phyloP scores from a whole-genome alignment of 495 filamentous ascomycete genomes.

The Pyrenula massariospora region DNA sequence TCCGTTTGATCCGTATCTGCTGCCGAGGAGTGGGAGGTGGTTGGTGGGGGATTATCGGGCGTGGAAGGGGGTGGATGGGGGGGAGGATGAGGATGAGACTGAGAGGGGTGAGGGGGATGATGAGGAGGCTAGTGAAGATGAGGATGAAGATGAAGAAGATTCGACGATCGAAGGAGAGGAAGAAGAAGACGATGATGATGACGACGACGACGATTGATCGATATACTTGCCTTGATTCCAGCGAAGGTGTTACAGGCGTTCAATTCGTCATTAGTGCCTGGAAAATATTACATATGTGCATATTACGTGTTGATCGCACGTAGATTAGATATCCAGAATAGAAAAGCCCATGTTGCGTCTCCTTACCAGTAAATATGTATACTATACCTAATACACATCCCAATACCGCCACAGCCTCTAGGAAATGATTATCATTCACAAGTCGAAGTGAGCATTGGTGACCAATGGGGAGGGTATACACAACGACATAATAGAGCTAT shows the following conservation, averaged over 20 bases:
- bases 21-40: constrained; percentile 78
- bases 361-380: too few relatives aligned
- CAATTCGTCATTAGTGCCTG: too few relatives aligned
- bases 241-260: neutral
- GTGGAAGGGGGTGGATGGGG: constrained; percentile 64
- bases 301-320: too few relatives aligned
- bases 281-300: too few relatives aligned
- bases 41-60: constrained; percentile 71
- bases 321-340: too few relatives aligned
- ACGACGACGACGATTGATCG: neutral
- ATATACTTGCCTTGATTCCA: neutral
- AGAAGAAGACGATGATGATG: neutral
- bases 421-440: too few relatives aligned
- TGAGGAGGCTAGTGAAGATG: neutral
- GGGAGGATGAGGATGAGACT: constrained; percentile 41
- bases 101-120: constrained; percentile 7
- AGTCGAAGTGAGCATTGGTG: too few relatives aligned
- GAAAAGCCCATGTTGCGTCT: too few relatives aligned
- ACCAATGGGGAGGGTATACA: too few relatives aligned
- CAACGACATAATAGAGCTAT: too few relatives aligned
- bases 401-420: too few relatives aligned
- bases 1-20: constrained; percentile 90
- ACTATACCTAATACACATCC: too few relatives aligned
- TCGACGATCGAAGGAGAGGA: neutral
- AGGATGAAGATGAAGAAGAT: neutral